Evolutionary conservation across 1,139 yeast species (phyloP), one percentile per base, ranked within the genome.

Genomic region (Saccharomyces hybrid): DNA sequence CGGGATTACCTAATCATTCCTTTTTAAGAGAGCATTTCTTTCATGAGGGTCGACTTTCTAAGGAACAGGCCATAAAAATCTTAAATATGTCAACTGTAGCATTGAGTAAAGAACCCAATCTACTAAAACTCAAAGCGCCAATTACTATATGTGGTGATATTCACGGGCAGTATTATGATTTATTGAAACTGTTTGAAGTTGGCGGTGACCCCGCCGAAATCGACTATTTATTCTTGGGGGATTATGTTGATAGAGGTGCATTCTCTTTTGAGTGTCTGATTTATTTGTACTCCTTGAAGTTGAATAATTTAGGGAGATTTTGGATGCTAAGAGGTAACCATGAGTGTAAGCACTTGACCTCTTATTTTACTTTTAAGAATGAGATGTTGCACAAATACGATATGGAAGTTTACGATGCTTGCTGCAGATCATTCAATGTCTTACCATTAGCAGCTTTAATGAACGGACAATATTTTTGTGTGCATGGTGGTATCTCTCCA

Each of bases 121-220:
- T 91, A 63, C 73, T 91, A 55, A 78, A 79, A 31, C 86, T 91
- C 2, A 89, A 89, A 4, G 95, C 97, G 0, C 97, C 98, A 0
- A 88, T 90, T 5, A 90, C 97, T 1, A 89, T 91, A 2, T 90
- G 97, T 73, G 97, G 98, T 51, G 98, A 91, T 70, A 79, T 91
- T 28, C 98, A 91, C 70, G 98, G 98, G 3, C 97, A 91, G 69
- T 88, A 82, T 70, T 91, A 81, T 68, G 98, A 91, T 71, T 76
- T 91, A 63, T 79, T 90, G 82, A 90, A 90, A 70, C 73, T 91
- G 51, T 88, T 91, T 70, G 97, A 91, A 68, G 95, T 90, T 38
- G 96, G 97, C 32, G 97, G 97, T 2, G 84, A 84, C 66, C 96
- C 97, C 2, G 77, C 76, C 16, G 73, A 67, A 46, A 85, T 95